phyloP scores from a whole-genome alignment of 768 basidiomycete species.

The Phallus indusiatus region DNA sequence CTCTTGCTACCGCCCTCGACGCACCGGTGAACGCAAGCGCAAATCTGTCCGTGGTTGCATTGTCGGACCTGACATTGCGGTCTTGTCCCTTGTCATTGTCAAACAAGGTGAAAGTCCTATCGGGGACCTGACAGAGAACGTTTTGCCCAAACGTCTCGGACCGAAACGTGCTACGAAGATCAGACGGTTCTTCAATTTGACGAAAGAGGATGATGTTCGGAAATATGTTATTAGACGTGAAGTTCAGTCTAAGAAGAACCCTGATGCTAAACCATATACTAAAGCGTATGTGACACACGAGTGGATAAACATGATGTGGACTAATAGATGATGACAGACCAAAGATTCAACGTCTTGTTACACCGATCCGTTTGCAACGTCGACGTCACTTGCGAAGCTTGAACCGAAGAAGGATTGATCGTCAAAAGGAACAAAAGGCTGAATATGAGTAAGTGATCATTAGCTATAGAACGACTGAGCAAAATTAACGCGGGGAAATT shows the following conservation, averaged over 20 bases:
- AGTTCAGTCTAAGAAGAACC: conserved; percentile 84
- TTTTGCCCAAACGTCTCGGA: conserved; percentile 91
- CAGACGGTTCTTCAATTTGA: conserved; percentile 92
- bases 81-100: conserved; percentile 87
- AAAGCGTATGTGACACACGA: conserved; percentile 66
- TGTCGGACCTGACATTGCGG: conserved; percentile 93
- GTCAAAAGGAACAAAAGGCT: conserved; percentile 89
- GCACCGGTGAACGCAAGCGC: conserved; percentile 93
- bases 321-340: conserved; percentile 39
- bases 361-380: conserved; percentile 91
- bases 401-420: conserved; percentile 79
- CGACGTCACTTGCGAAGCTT: conserved; percentile 86
- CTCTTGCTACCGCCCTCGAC: conserved; percentile 93
- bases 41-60: conserved; percentile 99
- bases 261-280: conserved; percentile 84
- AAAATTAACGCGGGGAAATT: conserved; percentile 5
- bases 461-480: not conserved
- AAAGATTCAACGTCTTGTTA: conserved; percentile 96
- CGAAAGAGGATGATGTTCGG: conserved; percentile 96
- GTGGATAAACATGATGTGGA: too few relatives aligned
- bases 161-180: conserved; percentile 98
- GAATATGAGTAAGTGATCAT: conserved; percentile 71
- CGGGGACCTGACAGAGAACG: conserved; percentile 83
- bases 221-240: conserved; percentile 94
- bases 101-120: conserved; percentile 92